These are phyloP conservation scores for Fragaria iinumae DNA, from an alignment of 306 rosid genomes.

Conservation along the genomic window DNA sequence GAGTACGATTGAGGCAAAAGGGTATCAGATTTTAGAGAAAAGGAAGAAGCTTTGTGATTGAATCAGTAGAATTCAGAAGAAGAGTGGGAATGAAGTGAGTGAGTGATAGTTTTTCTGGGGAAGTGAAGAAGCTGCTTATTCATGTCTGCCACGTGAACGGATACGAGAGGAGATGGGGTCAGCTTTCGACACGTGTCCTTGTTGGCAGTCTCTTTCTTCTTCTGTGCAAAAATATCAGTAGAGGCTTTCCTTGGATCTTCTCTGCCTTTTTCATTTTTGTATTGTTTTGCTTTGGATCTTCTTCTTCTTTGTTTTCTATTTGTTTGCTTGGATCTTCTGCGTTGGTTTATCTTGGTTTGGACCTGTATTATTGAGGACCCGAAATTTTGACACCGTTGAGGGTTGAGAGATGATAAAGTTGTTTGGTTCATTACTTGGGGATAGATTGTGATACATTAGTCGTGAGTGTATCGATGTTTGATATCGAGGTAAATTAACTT, in stretches of 20 bases:
- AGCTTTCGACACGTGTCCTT: slow-evolving; percentile 15
- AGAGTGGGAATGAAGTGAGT: slow-evolving; percentile 1
- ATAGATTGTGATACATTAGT: no score
- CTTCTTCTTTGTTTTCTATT: neutral
- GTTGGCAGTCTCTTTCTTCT: neutral
- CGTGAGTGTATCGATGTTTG: no score
- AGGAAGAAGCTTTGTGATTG: neutral
- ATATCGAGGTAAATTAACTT: no score
- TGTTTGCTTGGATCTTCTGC: neutral
- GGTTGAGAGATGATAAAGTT: neutral
- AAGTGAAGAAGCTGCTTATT: neutral
- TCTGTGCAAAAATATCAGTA: neutral
- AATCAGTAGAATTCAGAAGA: neutral
- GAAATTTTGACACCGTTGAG: neutral
- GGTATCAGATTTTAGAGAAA: neutral
- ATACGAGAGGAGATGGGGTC: neutral
- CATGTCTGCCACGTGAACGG: slow-evolving; percentile 55
- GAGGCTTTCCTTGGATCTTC: slow-evolving; percentile 2
- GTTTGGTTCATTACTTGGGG: no score
- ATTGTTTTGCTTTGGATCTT: slow-evolving; percentile 1
- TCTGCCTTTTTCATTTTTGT: neutral
- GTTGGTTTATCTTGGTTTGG: neutral
- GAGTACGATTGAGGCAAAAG: slow-evolving; percentile 8
- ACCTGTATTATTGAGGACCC: neutral
- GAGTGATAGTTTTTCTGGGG: neutral